Evolutionary conservation across 352 stramenopile species (phyloP).

Genomic region (Pythium vanterpoolii): DNA sequence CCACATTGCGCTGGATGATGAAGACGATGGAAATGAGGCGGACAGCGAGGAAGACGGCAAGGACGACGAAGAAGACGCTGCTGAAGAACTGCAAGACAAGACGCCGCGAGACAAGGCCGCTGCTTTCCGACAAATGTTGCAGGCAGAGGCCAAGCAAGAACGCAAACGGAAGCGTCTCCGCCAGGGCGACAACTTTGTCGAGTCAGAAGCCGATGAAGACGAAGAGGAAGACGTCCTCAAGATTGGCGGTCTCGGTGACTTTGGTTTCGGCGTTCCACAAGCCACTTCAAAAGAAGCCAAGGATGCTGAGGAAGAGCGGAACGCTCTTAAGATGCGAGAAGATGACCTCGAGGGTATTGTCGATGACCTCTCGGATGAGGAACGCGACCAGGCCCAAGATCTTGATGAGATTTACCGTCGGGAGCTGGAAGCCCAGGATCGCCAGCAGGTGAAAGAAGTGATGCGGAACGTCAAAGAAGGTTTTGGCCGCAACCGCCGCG

Average conservation of each 20-base stretch:
- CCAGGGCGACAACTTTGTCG: conserved; percentile 62
- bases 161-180: conserved; percentile 53
- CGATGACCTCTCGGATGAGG: conserved; percentile 83
- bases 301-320: conserved; percentile 74
- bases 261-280: conserved; percentile 79
- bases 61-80: conserved; percentile 27
- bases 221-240: conserved; percentile 82
- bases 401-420: conserved; percentile 74
- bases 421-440: conserved; percentile 66
- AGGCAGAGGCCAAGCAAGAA: conserved; percentile 49
- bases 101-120: conserved; percentile 61
- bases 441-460: conserved; percentile 72
- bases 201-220: conserved; percentile 84
- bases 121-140: conserved; percentile 60
- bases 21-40: conserved; percentile 53
- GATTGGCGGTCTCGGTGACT: conserved; percentile 79
- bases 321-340: conserved; percentile 66
- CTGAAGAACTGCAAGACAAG: conserved; percentile 15
- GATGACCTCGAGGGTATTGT: conserved; percentile 85
- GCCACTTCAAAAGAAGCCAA: conserved; percentile 66
- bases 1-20: conserved; percentile 33
- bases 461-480: conserved; percentile 89
- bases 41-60: conserved; percentile 56
- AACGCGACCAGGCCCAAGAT: conserved; percentile 58
- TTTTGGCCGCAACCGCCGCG: conserved; percentile 78